Base-by-base conservation (phyloP, 352 stramenopile genomes). In the Phytophthora ohioensis region DNA sequence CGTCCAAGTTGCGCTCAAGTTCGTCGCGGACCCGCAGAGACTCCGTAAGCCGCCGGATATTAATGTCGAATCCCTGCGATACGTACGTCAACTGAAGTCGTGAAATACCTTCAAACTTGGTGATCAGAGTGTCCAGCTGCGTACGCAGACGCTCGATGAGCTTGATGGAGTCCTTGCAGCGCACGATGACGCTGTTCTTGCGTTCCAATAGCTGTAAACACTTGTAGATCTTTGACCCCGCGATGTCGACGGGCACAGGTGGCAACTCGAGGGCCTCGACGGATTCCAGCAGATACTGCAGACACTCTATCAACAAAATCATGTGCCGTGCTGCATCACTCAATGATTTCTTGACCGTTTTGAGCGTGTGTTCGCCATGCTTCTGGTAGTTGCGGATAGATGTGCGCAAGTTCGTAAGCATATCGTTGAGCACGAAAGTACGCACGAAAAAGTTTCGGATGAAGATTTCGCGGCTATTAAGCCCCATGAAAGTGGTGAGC, bases 401-500 rank as follows among this genome's bases (percentile, higher is more conserved):
- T 65, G 84, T 80, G 42, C 95, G 86, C 10, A 98, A 78, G 2
- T 84, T 87, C 34, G 90, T 86, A 47, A 99, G 92, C 57, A 97
- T 97, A 76, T 99, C 97, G 52, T 93, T 96, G 13, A 99, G 81
- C 31, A 99, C 97, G 73, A 98, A 99, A 31, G 98, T 93, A 30
- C 97, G 86, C 55, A 97, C 92, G 57, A 99, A 99, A 72, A 98
- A 99, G 74, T 99, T 99, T 73, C 98, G 94, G 41, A 99, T 87
- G 71, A 99, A 99, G n/a, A 99, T 91, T 67, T 99, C 97, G 36
- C 98, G 97, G 48, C 92, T 98, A 41, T 98, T 97, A 60, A 99
- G 98, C 41, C 97, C 93, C 55, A 99, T 88, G 75, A 98, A 99
- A 15, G 90, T 93, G 47, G 93, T 99, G 15, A 99, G 79, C 0